phyloP scores from a whole-genome alignment of 768 basidiomycete species.

The Lentinula guzmanii region DNA sequence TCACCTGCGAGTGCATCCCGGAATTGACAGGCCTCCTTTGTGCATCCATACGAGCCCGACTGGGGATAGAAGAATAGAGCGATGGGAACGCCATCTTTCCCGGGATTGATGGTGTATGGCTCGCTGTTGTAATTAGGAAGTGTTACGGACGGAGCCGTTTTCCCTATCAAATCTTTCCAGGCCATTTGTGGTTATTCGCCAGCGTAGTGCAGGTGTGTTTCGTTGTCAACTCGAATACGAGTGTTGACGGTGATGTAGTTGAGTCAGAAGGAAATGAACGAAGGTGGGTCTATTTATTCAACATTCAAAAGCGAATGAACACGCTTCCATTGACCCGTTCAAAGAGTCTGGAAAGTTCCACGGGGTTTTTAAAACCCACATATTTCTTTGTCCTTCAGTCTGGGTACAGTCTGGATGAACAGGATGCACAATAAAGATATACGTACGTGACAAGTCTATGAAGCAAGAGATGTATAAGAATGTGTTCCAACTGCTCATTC shows the following conservation, averaged over 20 bases:
- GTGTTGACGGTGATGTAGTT: neutral
- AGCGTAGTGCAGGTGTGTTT: neutral
- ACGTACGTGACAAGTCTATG: too few relatives aligned
- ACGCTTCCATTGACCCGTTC: neutral
- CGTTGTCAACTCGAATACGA: neutral
- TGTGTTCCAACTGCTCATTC: too few relatives aligned
- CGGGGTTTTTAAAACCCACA: neutral
- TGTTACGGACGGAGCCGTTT: slow-evolving; percentile 60
- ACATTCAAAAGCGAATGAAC: neutral
- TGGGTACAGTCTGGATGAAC: neutral
- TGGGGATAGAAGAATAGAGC: slow-evolving; percentile 79
- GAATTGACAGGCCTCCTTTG: slow-evolving; percentile 77
- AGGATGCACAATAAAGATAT: too few relatives aligned
- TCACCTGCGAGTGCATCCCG: slow-evolving; percentile 69
- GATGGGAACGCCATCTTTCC: slow-evolving; percentile 49
- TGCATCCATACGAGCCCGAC: slow-evolving; percentile 76
- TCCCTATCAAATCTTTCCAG: slow-evolving; percentile 49
- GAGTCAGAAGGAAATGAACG: neutral
- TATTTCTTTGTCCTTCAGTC: too few relatives aligned
- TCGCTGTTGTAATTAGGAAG: slow-evolving; percentile 62
- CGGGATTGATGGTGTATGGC: slow-evolving; percentile 54
- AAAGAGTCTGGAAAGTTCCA: slow-evolving; percentile 3
- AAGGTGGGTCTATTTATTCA: neutral
- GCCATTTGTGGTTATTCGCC: slow-evolving; percentile 24
- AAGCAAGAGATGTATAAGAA: too few relatives aligned